Evolutionary conservation across 2,329 filamentous ascomycete species (phyloP).

Genomic region (Cyclaneusma minus): DNA sequence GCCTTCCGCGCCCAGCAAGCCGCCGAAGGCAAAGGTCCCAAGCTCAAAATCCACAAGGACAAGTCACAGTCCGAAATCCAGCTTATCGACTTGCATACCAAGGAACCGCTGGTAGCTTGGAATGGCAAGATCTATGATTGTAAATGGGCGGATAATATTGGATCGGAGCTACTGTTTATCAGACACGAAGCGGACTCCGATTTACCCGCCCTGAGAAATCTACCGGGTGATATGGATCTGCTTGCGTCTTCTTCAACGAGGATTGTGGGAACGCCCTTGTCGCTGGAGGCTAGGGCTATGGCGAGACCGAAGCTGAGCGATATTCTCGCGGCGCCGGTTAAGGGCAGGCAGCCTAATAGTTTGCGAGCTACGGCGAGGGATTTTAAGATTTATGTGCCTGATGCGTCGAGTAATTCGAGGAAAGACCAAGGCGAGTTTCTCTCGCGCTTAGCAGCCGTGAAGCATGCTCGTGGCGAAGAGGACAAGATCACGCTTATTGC

Average conservation of each 20-base stretch:
- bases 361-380: too few species aligned
- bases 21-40: constrained; percentile 2
- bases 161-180: constrained; percentile 67
- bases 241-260: too few species aligned
- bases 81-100: constrained; percentile 66
- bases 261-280: background rate
- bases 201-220: constrained; percentile 32
- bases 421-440: constrained; percentile 39
- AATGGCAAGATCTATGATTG: constrained; percentile 65
- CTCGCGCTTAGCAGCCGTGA: constrained; percentile 48
- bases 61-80: constrained; percentile 55
- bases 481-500: constrained; percentile 50
- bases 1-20: background rate
- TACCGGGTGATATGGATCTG: constrained; percentile 48
- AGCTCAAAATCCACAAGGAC: constrained; percentile 4
- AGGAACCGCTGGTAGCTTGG: constrained; percentile 66
- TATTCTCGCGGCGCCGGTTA: too few species aligned
- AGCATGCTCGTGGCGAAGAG: constrained; percentile 45
- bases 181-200: constrained; percentile 23
- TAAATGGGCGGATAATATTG: constrained; percentile 67
- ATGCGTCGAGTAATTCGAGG: constrained; percentile 15
- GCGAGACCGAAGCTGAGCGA: too few species aligned
- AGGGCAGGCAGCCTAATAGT: too few species aligned
- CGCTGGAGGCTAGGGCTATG: too few species aligned
- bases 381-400: constrained; percentile 9